These are phyloP conservation scores for Yarrowia yakushimensis DNA, from an alignment of 805 yeast genomes.

Conservation along the genomic window DNA sequence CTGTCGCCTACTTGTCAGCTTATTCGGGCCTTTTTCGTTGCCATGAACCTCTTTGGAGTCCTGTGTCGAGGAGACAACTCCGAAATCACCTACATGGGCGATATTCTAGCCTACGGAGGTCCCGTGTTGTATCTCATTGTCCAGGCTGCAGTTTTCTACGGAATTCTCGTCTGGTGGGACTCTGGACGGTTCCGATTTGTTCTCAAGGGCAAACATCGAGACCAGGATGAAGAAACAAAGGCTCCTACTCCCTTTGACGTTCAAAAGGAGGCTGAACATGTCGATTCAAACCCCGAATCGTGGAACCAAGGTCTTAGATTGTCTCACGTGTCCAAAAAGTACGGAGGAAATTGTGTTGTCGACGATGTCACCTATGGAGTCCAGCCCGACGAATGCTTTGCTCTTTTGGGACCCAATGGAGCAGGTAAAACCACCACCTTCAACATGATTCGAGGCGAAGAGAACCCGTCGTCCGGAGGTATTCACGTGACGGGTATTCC, in stretches of 20 bases:
- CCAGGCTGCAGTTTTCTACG: slow-evolving; percentile 32
- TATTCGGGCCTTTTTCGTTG: slow-evolving; percentile 35
- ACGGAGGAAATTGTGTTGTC: slow-evolving; percentile 33
- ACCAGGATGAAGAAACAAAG: slow-evolving; percentile 28
- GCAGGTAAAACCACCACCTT: slow-evolving; percentile 41
- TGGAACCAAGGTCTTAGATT: slow-evolving; percentile 35
- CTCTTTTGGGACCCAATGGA: slow-evolving; percentile 40
- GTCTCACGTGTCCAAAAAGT: slow-evolving; percentile 35
- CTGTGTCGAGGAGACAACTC: slow-evolving; percentile 33
- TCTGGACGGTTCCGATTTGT: slow-evolving; percentile 36
- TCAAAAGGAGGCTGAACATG: slow-evolving; percentile 31
- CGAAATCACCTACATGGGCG: slow-evolving; percentile 34
- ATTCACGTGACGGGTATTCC: slow-evolving; percentile 35
- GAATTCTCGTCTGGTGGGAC: slow-evolving; percentile 37
- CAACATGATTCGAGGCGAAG: slow-evolving; percentile 41
- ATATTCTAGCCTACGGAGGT: slow-evolving; percentile 38
- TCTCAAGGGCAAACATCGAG: not conserved
- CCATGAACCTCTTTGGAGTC: slow-evolving; percentile 38
- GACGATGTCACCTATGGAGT: slow-evolving; percentile 40
- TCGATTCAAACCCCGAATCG: slow-evolving; percentile 30
- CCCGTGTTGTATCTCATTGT: slow-evolving; percentile 37
- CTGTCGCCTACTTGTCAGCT: slow-evolving; percentile 36
- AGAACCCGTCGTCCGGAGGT: slow-evolving; percentile 35
- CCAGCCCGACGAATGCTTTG: slow-evolving; percentile 37
- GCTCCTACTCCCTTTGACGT: slow-evolving; percentile 31